Percentiles rank a stretch among this genome's conserved stretches.
phyloP scores from a whole-genome alignment of 2,329 filamentous ascomycete genomes.

The Xylaria sp. region DNA sequence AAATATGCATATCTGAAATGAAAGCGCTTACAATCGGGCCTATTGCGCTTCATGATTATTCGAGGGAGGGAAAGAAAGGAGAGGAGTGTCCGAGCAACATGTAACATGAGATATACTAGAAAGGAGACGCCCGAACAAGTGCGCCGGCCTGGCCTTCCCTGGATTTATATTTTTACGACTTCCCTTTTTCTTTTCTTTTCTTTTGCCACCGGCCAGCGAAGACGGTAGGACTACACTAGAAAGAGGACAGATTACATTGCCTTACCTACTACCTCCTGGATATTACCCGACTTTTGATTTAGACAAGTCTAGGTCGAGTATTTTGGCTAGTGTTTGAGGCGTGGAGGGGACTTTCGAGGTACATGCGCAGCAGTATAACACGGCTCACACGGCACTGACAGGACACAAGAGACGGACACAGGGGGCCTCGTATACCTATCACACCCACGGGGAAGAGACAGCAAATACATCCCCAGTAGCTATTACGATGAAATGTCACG shows the following conservation, averaged over 20 bases:
- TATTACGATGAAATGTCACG: background rate
- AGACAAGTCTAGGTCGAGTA: background rate
- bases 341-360: background rate
- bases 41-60: background rate
- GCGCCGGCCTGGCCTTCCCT: background rate
- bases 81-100: background rate
- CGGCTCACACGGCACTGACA: no score
- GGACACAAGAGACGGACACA: no score
- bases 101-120: constrained; percentile 13
- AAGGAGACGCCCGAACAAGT: background rate
- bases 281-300: constrained; percentile 1
- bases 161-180: constrained; percentile 13
- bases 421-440: no score
- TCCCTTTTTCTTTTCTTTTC: background rate
- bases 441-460: no score
- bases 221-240: background rate
- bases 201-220: background rate
- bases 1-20: background rate
- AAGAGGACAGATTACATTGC: background rate
- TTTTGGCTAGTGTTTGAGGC: background rate
- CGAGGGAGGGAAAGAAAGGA: background rate
- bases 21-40: background rate
- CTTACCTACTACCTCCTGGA: background rate
- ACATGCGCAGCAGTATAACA: background rate
- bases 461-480: background rate